Conservation (phyloP, 306 rosid species). For the Quercus gilva region DNA sequence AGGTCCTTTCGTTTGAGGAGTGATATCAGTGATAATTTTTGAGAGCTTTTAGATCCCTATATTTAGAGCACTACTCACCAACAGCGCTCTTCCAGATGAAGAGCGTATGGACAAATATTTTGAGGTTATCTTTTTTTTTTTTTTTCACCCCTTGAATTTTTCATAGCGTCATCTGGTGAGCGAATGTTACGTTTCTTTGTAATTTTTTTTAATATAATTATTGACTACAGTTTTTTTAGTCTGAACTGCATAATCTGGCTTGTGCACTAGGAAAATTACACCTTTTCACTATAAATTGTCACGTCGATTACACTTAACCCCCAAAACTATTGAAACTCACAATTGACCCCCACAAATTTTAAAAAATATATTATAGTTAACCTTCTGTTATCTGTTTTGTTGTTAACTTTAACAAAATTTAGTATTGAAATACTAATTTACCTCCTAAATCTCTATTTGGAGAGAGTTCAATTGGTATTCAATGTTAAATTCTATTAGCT, state of each 20-base stretch:
- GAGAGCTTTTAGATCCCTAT: not conserved
- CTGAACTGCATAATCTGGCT: not conserved
- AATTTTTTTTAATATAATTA: not conserved
- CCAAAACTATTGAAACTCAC: too few species aligned
- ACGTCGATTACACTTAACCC: too few species aligned
- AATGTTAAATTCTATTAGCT: too few species aligned
- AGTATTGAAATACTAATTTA: too few species aligned
- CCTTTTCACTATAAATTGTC: too few species aligned
- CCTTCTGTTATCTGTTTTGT: too few species aligned
- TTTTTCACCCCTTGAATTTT: not conserved
- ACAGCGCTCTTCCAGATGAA: not conserved
- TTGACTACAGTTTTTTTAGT: not conserved
- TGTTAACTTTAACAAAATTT: too few species aligned
- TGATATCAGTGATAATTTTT: not conserved
- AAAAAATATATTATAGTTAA: too few species aligned
- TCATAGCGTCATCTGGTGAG: not conserved
- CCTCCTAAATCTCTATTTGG: too few species aligned
- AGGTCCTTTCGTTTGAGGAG: conserved; percentile 50
- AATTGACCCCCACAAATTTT: too few species aligned
- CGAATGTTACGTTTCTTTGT: not conserved
- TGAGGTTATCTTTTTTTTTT: not conserved
- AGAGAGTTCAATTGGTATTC: too few species aligned
- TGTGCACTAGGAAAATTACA: too few species aligned
- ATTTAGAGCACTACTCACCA: not conserved
- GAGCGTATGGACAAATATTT: not conserved